Conservation (phyloP, 768 basidiomycete genomes). For the Cystobasidiopsis lactophilus region DNA sequence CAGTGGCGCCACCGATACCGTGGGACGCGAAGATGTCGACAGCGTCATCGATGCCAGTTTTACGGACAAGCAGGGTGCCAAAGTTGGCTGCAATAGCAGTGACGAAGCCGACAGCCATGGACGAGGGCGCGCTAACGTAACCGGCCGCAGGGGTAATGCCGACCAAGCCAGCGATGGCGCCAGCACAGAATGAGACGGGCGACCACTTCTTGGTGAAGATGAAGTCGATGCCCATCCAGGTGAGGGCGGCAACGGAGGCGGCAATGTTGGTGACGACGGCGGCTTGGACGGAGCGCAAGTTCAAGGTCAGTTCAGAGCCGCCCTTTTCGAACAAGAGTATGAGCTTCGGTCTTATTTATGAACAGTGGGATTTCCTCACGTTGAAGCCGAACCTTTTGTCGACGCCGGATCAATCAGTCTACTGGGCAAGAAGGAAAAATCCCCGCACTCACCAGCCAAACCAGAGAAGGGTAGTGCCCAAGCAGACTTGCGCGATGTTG, state of each 20-base stretch:
- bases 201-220: conserved; percentile 36
- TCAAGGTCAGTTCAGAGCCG: conserved; percentile 68
- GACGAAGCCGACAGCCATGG: conserved; percentile 51
- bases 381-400: too few relatives aligned
- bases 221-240: conserved; percentile 35
- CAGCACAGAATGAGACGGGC: conserved; percentile 80
- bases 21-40: conserved; percentile 47
- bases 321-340: conserved; percentile 40
- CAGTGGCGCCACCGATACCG: conserved; percentile 61
- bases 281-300: conserved; percentile 63
- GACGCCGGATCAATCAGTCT: too few relatives aligned
- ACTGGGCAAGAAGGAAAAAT: neutral
- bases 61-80: conserved; percentile 32
- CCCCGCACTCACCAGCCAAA: conserved; percentile 39
- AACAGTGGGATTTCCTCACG: too few relatives aligned
- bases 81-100: conserved; percentile 56
- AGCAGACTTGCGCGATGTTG: conserved; percentile 61
- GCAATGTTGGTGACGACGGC: conserved; percentile 78
- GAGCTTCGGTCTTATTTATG: too few relatives aligned
- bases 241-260: conserved; percentile 49
- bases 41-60: too few relatives aligned
- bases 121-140: conserved; percentile 52
- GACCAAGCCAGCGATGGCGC: conserved; percentile 59
- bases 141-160: conserved; percentile 76
- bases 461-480: conserved; percentile 68